A percentile compares a stretch with the other conserved stretches of the same genome.
These are phyloP conservation scores for Leptodontidium sp. DNA, from an alignment of 2,329 filamentous ascomycete genomes.

Conservation along the genomic window DNA sequence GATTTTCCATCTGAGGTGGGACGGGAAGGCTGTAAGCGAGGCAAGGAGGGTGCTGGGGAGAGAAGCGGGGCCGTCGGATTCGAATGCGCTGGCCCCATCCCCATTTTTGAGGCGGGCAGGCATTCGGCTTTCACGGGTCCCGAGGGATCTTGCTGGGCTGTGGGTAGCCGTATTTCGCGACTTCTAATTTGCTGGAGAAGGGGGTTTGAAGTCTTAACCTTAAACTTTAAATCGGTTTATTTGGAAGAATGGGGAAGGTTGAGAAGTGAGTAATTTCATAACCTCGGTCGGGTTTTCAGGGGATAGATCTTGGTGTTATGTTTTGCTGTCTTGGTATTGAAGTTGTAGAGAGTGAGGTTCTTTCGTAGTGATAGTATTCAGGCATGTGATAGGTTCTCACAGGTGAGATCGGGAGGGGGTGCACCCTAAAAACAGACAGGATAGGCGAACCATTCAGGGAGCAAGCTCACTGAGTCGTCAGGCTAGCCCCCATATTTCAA, in stretches of 20 bases:
- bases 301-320: neutral
- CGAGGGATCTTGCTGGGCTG: neutral
- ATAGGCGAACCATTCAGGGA: neutral
- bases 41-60: too few species aligned
- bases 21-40: too few species aligned
- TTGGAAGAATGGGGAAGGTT: too few species aligned
- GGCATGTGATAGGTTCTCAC: too few species aligned
- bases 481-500: conserved; percentile 14
- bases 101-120: too few species aligned
- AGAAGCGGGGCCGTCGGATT: conserved; percentile 7
- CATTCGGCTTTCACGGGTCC: too few species aligned
- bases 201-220: neutral
- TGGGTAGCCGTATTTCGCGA: neutral
- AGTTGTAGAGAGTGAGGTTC: too few species aligned
- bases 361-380: too few species aligned
- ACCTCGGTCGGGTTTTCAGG: neutral
- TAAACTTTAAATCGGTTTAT: neutral
- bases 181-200: neutral
- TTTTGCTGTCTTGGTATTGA: neutral
- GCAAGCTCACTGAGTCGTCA: too few species aligned
- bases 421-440: neutral
- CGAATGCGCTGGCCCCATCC: neutral
- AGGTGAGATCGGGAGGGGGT: too few species aligned
- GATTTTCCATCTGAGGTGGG: too few species aligned
- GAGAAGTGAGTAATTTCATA: too few species aligned